Evolutionary conservation across 768 basidiomycete species (phyloP), one percentile per base, ranked within the genome.

Genomic region (Psilocybe tampanensis): DNA sequence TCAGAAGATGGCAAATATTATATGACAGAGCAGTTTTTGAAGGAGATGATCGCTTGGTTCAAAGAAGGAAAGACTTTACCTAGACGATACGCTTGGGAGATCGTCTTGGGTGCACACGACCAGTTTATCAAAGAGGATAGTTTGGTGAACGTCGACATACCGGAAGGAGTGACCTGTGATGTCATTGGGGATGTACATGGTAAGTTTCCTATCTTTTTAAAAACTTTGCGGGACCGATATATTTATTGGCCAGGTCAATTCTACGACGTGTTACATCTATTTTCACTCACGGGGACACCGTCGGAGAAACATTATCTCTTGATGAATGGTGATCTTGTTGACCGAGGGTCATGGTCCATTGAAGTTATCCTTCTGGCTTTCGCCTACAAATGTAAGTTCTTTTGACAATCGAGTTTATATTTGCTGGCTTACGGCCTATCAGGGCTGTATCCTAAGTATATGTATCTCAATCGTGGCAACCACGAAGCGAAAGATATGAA

Each of bases 401-500:
- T 26, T 23, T 49, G 29, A 6, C 34, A 22, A 45, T 44, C 13
- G n/a, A 15, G 43, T 42, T 44, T 49, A 49, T 41, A n/a, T 50
- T 29, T 13, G 21, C 33, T 29, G 21, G 34, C 58, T 43, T 45
- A 44, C 56, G 59, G 12, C 39, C 53, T n/a, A 24, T 59, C 63
- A 94, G 93, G 95, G 95, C 75, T 98, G 54, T 94, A 92, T 73
- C 96, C 96, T 3, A 84, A 84, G 55, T 84, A 79, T 56, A 92
- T 98, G 80, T 96, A 83, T 71, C 85, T 99, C 69, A 98, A 99
- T 71, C 85, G 96, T 61, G 96, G 96, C 17, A 98, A 98, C 74
- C 96, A 98, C 67, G 94, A 96, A 74, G 88, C 94, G 58, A 92
- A 92, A 70, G 95, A 98, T 44, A 98, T 99, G 97, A 99, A 99